Evolutionary conservation across 768 basidiomycete genomes (phyloP).

Genomic region (Serendipita sp.): DNA sequence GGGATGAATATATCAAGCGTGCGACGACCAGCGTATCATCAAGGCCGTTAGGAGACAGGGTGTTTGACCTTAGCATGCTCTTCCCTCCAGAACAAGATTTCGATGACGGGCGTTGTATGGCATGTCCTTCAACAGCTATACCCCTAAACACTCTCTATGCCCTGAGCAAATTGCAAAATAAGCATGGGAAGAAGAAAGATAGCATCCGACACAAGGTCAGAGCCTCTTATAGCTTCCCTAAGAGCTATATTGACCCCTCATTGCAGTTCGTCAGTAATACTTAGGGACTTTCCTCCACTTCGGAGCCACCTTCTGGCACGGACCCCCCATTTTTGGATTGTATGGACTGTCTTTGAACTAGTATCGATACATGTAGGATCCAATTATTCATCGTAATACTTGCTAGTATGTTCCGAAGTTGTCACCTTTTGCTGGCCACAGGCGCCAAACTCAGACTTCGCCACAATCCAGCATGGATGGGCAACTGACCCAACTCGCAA

Average conservation of each 20-base stretch:
- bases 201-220: neutral
- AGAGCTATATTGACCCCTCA: neutral
- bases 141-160: neutral
- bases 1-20: neutral
- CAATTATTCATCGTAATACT: no score
- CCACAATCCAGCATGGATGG: constrained; percentile 34
- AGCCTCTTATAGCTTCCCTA: neutral
- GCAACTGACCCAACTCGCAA: constrained; percentile 44
- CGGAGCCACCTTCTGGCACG: no score
- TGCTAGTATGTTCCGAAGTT: no score
- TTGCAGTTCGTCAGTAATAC: no score
- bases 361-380: no score
- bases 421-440: no score
- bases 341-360: no score
- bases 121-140: constrained; percentile 3
- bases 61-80: neutral
- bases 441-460: neutral
- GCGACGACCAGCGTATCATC: neutral
- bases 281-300: no score
- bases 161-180: neutral
- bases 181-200: neutral
- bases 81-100: neutral
- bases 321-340: no score
- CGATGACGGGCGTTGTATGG: neutral
- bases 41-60: neutral